Percentiles rank a stretch among this genome's conserved stretches.
Conservation (phyloP, 2,329 filamentous ascomycete genomes). For the Alternaria longipes region DNA sequence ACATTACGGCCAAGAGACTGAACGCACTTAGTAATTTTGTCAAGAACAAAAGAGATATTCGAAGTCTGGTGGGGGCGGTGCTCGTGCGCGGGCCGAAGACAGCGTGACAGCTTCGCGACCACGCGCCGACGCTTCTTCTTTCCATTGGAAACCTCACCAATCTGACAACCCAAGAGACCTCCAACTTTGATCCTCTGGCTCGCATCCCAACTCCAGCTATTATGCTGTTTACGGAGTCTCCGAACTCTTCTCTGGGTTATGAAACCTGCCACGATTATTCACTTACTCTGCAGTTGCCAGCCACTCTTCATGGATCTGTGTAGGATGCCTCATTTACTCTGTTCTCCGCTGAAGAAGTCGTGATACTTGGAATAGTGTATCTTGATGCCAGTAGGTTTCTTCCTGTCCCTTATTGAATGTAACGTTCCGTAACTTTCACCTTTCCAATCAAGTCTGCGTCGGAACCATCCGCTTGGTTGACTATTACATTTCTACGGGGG, state of each 20-base stretch:
- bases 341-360: neutral
- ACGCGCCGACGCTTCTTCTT: neutral
- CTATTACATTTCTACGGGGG: no score
- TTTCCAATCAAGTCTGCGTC: no score
- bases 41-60: neutral
- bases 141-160: neutral
- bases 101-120: neutral
- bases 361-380: neutral
- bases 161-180: neutral
- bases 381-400: neutral
- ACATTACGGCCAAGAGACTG: neutral
- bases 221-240: no score
- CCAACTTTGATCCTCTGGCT: neutral
- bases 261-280: neutral
- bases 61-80: neutral
- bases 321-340: neutral
- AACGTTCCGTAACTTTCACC: no score
- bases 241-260: neutral
- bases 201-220: no score
- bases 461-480: no score
- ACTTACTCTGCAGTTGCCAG: neutral
- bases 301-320: neutral
- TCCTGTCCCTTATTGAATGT: neutral
- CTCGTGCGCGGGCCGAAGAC: slow-evolving; percentile 3
- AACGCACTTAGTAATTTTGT: neutral